Conservation (phyloP, 2,329 filamentous ascomycete genomes). For the Paramyrothecium sp. region DNA sequence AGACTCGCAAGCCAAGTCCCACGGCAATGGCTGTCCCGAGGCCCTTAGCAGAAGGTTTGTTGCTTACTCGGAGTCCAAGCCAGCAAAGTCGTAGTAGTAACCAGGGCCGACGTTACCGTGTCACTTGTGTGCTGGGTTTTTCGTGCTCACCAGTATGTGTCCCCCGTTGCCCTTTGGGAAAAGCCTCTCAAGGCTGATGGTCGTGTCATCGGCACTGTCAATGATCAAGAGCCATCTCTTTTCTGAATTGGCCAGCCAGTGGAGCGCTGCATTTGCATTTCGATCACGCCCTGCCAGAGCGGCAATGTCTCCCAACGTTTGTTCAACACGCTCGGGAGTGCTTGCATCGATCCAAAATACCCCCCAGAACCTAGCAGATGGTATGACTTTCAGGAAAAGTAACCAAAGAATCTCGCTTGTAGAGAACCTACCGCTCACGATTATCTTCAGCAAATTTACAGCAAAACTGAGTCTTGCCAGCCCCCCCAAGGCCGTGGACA, state of each 20-base stretch:
- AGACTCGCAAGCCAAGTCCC: neutral
- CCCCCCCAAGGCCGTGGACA: slow-evolving; percentile 5
- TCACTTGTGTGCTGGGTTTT: slow-evolving; percentile 3
- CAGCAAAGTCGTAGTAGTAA: slow-evolving; percentile 1
- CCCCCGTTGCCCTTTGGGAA: slow-evolving; percentile 6
- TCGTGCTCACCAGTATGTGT: slow-evolving; percentile 9
- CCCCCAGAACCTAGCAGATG: slow-evolving; percentile 7
- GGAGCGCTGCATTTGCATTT: slow-evolving; percentile 3
- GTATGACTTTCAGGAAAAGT: no score
- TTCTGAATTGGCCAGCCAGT: slow-evolving; percentile 2
- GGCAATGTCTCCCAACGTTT: slow-evolving; percentile 1
- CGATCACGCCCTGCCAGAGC: slow-evolving; percentile 3
- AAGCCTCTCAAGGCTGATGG: slow-evolving; percentile 1
- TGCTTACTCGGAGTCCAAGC: slow-evolving; percentile 5
- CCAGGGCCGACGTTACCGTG: slow-evolving; percentile 4
- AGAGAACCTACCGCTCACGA: neutral
- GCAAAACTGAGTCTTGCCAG: slow-evolving; percentile 9
- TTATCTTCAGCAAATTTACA: slow-evolving; percentile 8
- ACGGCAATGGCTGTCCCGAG: slow-evolving; percentile 5
- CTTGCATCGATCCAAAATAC: slow-evolving; percentile 8
- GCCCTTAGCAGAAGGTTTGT: slow-evolving; percentile 5
- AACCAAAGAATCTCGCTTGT: no score
- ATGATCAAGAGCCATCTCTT: slow-evolving; percentile 2
- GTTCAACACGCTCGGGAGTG: slow-evolving; percentile 1
- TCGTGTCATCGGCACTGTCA: slow-evolving; percentile 6